Conservation (phyloP, 2,329 filamentous ascomycete genomes). For the Aspergillus neoniger region DNA sequence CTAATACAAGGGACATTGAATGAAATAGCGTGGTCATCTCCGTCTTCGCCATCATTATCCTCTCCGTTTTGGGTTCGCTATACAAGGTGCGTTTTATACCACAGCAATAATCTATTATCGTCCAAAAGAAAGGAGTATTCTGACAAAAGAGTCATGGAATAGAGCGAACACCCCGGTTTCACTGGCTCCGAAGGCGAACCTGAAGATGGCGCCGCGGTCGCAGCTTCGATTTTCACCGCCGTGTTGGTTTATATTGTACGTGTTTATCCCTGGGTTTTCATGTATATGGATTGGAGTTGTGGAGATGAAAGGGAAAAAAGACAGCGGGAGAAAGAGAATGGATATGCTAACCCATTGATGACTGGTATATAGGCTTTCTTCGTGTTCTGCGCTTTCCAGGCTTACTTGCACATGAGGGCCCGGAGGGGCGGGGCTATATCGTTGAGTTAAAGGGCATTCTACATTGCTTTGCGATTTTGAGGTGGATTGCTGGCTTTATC, state of each 20-base stretch:
- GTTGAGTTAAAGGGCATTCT: slow-evolving; percentile 52
- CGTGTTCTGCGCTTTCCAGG: slow-evolving; percentile 87
- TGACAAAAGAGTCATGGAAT: slow-evolving; percentile 1
- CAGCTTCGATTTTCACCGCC: slow-evolving; percentile 81
- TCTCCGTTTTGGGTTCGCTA: slow-evolving; percentile 67
- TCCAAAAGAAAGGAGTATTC: background rate
- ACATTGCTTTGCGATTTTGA: background rate
- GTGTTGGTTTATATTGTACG: slow-evolving; percentile 87
- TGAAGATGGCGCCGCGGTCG: slow-evolving; percentile 73
- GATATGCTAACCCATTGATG: background rate
- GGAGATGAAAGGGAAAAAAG: background rate
- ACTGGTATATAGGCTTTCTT: slow-evolving; percentile 69
- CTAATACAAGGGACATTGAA: slow-evolving; percentile 14
- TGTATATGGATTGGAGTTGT: background rate
- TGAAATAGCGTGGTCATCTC: slow-evolving; percentile 67
- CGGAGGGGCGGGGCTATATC: slow-evolving; percentile 82
- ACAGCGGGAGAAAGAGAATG: too few relatives aligned
- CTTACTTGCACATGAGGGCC: slow-evolving; percentile 79
- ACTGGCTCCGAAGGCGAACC: slow-evolving; percentile 72
- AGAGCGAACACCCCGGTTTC: slow-evolving; percentile 76
- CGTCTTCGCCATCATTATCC: slow-evolving; percentile 65
- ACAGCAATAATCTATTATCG: background rate
- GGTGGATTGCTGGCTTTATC: background rate
- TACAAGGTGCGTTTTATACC: slow-evolving; percentile 61
- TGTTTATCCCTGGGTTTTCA: slow-evolving; percentile 25